A percentile compares a stretch with the other conserved stretches of the same genome.
phyloP scores from a whole-genome alignment of 495 filamentous ascomycete species.

The Haplographium delicatum region DNA sequence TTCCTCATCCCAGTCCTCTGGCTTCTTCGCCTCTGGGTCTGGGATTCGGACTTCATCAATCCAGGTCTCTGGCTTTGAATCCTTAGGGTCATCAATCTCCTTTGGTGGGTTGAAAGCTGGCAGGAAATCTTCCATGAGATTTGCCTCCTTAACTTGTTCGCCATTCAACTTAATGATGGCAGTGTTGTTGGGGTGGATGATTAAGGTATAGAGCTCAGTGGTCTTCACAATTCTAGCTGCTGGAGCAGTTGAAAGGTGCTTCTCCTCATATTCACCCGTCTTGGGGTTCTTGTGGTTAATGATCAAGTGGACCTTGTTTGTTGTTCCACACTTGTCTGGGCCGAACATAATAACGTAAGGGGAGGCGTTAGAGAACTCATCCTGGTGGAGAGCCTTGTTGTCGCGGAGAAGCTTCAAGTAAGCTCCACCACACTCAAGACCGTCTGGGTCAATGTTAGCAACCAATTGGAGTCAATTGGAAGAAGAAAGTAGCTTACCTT shows the following conservation, averaged over 20 bases:
- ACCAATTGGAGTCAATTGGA: neutral
- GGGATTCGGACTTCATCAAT: slow-evolving; percentile 86
- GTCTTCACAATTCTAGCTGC: slow-evolving; percentile 84
- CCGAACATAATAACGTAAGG: slow-evolving; percentile 99
- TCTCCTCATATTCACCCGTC: slow-evolving; percentile 99
- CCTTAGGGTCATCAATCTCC: slow-evolving; percentile 96
- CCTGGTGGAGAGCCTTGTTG: slow-evolving; percentile 91
- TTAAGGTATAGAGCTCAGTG: slow-evolving; percentile 90
- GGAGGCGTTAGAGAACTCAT: slow-evolving; percentile 96
- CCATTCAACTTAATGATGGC: slow-evolving; percentile 89
- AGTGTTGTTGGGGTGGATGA: slow-evolving; percentile 92
- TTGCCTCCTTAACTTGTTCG: slow-evolving; percentile 77
- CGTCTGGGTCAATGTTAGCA: slow-evolving; percentile 37
- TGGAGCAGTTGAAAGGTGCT: slow-evolving; percentile 85
- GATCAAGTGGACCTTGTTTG: slow-evolving; percentile 99
- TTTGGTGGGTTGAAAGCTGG: slow-evolving; percentile 89
- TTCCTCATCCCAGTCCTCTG: slow-evolving; percentile 98
- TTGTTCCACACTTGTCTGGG: slow-evolving; percentile 93
- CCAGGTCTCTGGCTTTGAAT: slow-evolving; percentile 94
- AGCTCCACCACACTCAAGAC: slow-evolving; percentile 96
- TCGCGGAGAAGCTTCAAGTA: slow-evolving; percentile 99
- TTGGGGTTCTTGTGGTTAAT: slow-evolving; percentile 99
- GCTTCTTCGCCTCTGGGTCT: slow-evolving; percentile 93
- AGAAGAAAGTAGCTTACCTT: slow-evolving; percentile 59
- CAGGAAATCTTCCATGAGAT: slow-evolving; percentile 88